These are phyloP conservation scores for Blastobotrys ciferrii DNA, from an alignment of 1,139 yeast species.

Conservation along the genomic window DNA sequence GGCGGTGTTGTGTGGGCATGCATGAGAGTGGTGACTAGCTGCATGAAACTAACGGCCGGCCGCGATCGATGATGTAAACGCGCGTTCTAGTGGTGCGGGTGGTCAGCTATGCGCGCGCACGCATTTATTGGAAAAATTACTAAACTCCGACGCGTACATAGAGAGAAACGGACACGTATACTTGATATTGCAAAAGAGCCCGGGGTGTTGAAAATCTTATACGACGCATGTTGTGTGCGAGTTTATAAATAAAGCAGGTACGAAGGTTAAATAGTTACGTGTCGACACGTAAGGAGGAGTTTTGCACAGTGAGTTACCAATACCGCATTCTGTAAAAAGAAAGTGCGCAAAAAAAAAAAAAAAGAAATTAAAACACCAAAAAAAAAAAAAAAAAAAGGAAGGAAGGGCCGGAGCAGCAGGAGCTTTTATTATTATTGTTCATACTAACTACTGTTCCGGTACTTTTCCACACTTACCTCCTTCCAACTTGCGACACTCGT, in stretches of 20 bases:
- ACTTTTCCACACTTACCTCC: not conserved
- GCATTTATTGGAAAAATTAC: too few species aligned
- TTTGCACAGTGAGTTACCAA: not conserved
- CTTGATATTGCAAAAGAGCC: too few species aligned
- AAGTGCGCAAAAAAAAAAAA: not conserved
- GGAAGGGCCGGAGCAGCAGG: not conserved
- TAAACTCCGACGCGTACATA: not conserved
- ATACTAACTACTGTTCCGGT: not conserved
- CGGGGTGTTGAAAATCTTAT: too few species aligned
- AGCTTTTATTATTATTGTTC: not conserved
- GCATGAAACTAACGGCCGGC: not conserved
- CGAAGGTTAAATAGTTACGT: too few species aligned
- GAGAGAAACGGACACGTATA: not conserved
- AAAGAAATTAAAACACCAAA: not conserved
- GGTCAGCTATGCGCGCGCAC: too few species aligned
- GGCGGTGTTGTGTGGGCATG: not conserved
- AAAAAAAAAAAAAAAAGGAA: slow-evolving; percentile 1
- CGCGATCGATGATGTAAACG: not conserved
- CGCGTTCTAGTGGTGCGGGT: not conserved
- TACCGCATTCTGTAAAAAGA: not conserved
- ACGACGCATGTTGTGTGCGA: not conserved
- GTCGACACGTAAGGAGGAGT: not conserved
- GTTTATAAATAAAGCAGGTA: not conserved
- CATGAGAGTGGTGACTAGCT: not conserved
- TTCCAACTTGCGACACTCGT: not conserved